A percentile compares a stretch with the other conserved stretches of the same genome.
phyloP scores from a whole-genome alignment of 1,284 basidiomycete genomes.

The Abortiporus biennis region DNA sequence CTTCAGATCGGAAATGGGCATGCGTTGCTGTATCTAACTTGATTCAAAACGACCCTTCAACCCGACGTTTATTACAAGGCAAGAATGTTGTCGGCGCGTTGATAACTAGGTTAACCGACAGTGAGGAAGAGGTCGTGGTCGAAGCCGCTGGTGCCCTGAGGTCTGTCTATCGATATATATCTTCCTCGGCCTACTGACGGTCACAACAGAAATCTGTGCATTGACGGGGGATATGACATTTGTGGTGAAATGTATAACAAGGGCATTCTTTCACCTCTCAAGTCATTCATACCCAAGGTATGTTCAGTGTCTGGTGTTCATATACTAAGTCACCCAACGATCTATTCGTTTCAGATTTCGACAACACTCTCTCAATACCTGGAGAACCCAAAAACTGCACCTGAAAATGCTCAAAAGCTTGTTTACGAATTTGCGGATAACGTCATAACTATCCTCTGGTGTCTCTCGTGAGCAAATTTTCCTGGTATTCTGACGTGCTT shows the following conservation, averaged over 20 bases:
- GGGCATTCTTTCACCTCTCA: constrained; percentile 75
- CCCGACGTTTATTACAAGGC: constrained; percentile 80
- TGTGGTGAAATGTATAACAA: constrained; percentile 98
- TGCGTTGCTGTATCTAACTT: constrained; percentile 89
- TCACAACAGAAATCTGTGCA: constrained; percentile 74
- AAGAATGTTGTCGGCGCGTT: constrained; percentile 86
- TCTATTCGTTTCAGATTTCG: constrained; percentile 54
- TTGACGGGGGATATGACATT: constrained; percentile 91
- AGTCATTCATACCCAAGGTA: constrained; percentile 72
- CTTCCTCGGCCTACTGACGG: not conserved
- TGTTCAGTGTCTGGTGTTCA: not conserved
- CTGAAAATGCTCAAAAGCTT: constrained; percentile 67
- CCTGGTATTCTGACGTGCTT: not conserved
- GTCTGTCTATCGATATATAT: constrained; percentile 32
- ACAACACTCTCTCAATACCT: constrained; percentile 65
- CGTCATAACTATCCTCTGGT: constrained; percentile 88
- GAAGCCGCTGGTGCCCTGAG: constrained; percentile 83
- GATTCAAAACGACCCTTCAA: constrained; percentile 85
- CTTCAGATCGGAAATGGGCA: constrained; percentile 83
- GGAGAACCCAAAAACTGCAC: constrained; percentile 47
- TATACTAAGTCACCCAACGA: not conserved
- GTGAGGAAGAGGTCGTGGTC: constrained; percentile 80
- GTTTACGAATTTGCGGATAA: constrained; percentile 88
- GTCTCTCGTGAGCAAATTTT: constrained; percentile 69
- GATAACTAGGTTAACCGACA: constrained; percentile 79